Evolutionary conservation across 371 early-diverging fungal genomes (phyloP).

Genomic region (Blastocladiella emersonii): DNA sequence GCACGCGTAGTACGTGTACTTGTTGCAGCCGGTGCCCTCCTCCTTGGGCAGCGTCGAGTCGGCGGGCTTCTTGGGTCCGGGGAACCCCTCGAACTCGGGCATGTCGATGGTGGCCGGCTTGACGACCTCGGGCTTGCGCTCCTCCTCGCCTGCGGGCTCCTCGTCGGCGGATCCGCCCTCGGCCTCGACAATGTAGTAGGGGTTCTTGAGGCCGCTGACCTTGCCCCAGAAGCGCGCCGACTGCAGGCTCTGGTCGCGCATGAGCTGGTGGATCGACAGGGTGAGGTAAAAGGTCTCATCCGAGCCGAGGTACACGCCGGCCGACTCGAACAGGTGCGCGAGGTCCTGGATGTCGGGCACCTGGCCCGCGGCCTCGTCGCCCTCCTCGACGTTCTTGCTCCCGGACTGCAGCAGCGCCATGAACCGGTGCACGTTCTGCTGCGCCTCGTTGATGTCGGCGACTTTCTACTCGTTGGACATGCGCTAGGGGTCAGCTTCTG

Average conservation of each 20-base stretch:
- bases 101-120: conserved; percentile 3
- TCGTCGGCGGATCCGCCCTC: conserved; percentile 6
- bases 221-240: conserved; percentile 39
- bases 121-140: background rate
- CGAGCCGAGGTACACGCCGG: conserved; percentile 29
- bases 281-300: conserved; percentile 29
- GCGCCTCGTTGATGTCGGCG: background rate
- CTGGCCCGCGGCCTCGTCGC: conserved; percentile 18
- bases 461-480: background rate
- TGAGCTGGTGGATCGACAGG: conserved; percentile 25
- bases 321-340: conserved; percentile 35
- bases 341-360: conserved; percentile 39
- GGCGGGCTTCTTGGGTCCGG: conserved; percentile 1
- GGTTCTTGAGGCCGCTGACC: conserved; percentile 15
- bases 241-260: conserved; percentile 25
- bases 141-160: background rate
- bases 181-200: conserved; percentile 34
- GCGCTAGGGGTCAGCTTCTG: too few species aligned
- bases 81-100: background rate
- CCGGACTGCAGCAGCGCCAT: background rate
- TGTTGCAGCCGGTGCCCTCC: conserved; percentile 33
- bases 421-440: background rate
- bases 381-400: background rate
- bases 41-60: background rate
- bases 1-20: conserved; percentile 37